Evolutionary conservation across 2,329 filamentous ascomycete genomes (phyloP), one percentile per base, ranked within the genome.

Genomic region (Nemania abortiva): DNA sequence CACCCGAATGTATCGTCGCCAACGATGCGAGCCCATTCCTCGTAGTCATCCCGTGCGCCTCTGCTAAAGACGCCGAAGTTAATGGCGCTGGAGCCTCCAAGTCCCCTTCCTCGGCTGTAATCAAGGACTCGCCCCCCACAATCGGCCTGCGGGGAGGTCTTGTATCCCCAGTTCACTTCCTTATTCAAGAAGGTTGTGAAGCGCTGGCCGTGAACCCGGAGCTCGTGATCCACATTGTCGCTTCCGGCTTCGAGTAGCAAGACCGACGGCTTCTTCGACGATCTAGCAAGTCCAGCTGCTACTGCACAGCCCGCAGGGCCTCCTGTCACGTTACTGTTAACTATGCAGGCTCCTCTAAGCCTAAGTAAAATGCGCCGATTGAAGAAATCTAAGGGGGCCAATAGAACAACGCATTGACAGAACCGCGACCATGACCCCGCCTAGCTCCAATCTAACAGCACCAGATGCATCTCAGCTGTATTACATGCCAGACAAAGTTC

Each of bases 171-270:
- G 72, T 87, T 88, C 69, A 89, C 78, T 9, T 83, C 80, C 6
- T 78, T 63, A 45, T 86, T 83, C 70, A 80, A 78, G 49, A 86
- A 85, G 0, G 86, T 86, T 1, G 81, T 73, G 77, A 85, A 91
- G 55, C 89, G 84, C 72, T 90, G 83, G n/a, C 83, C 87, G 56
- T 84, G 83, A 13, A 86, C 82, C 1, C 85, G 84, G 9, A 85
- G 79, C 9, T 80, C 76, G 5, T 76, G 79, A 66, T 86, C 83
- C 1, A 84, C 81, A 56, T 89, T 86, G 7, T 72, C 57, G 1
- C 81, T 79, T 11, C 90, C 90, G 1, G 89, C 89, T 77, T 91
- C 89, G 2, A 91, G 78, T 0, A 92, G 82, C 1, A 91, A 83
- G 1, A 91, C 84, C 0, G 76, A 82, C 0, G 89, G 89, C 9